These are phyloP conservation scores for Elaeis guineensis DNA, from an alignment of 176 grass and related monocot genomes.

Conservation along the genomic window DNA sequence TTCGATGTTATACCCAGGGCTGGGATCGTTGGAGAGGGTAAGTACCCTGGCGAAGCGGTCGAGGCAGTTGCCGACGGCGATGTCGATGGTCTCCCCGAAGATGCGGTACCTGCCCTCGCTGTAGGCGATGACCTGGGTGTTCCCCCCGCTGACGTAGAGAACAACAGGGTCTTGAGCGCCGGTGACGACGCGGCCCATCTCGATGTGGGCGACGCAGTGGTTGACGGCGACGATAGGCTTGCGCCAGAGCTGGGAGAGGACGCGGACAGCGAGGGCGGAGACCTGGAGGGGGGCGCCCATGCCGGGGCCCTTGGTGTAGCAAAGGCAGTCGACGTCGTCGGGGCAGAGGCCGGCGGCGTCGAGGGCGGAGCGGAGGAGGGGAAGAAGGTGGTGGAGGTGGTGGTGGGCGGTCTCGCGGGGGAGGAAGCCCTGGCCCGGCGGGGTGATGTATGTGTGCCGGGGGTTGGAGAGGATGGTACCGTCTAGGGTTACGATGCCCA, in stretches of 20 bases:
- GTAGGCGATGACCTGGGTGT: constrained; percentile 28
- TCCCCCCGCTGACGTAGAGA: constrained; percentile 35
- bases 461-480: constrained; percentile 82
- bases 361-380: constrained; percentile 58
- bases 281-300: constrained; percentile 95
- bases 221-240: constrained; percentile 76
- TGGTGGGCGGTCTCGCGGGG: constrained; percentile 82
- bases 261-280: constrained; percentile 52
- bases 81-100: constrained; percentile 29
- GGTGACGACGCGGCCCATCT: constrained; percentile 63
- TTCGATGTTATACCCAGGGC: constrained; percentile 50
- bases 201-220: constrained; percentile 57
- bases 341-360: constrained; percentile 30
- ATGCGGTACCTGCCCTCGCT: constrained; percentile 22
- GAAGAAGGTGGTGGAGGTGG: constrained; percentile 69
- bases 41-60: constrained; percentile 80
- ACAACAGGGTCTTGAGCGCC: constrained; percentile 43
- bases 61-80: constrained; percentile 35
- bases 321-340: constrained; percentile 61
- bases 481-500: constrained; percentile 69
- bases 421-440: constrained; percentile 86
- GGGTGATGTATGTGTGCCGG: constrained; percentile 87
- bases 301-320: constrained; percentile 90
- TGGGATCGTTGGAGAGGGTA: constrained; percentile 29
- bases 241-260: constrained; percentile 57